A percentile compares a stretch with the other conserved stretches of the same genome.
Conservation (phyloP, 2,329 filamentous ascomycete genomes). For the Myotisia sp. region DNA sequence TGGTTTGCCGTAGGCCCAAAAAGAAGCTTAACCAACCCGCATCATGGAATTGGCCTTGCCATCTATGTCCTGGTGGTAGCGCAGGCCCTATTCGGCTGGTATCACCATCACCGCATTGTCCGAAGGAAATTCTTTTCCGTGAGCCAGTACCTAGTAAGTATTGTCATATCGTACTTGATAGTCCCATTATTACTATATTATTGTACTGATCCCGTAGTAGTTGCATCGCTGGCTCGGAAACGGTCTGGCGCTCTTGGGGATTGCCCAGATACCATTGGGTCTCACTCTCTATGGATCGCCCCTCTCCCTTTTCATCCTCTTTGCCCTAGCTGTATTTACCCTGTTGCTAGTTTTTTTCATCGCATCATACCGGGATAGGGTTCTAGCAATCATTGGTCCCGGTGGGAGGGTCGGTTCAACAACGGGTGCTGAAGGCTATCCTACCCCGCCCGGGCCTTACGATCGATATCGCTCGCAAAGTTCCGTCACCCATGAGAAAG, state of each 20-base stretch:
- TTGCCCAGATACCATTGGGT: slow-evolving; percentile 76
- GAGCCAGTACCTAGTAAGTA: too few species aligned
- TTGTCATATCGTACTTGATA: too few species aligned
- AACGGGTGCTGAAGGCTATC: background rate
- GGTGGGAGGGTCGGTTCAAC: slow-evolving; percentile 36
- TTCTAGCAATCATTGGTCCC: slow-evolving; percentile 40
- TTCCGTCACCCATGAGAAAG: slow-evolving; percentile 54
- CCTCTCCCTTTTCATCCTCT: slow-evolving; percentile 70
- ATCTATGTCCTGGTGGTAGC: slow-evolving; percentile 47
- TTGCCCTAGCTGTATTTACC: slow-evolving; percentile 59
- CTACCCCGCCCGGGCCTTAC: too few species aligned
- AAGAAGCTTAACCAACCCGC: slow-evolving; percentile 49
- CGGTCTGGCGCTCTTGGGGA: slow-evolving; percentile 61
- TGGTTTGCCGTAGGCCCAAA: slow-evolving; percentile 50
- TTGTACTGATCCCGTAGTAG: too few species aligned
- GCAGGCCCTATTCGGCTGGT: slow-evolving; percentile 45
- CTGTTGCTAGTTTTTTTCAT: slow-evolving; percentile 66
- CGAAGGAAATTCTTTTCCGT: too few species aligned
- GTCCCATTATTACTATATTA: too few species aligned
- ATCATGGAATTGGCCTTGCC: slow-evolving; percentile 52
- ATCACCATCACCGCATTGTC: slow-evolving; percentile 42
- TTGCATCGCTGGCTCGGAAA: slow-evolving; percentile 83
- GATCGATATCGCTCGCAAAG: slow-evolving; percentile 17
- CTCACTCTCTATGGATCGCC: slow-evolving; percentile 88
- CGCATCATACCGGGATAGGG: slow-evolving; percentile 40